phyloP scores from a whole-genome alignment of 495 filamentous ascomycete genomes.

The Aspergillus heteromorphus region DNA sequence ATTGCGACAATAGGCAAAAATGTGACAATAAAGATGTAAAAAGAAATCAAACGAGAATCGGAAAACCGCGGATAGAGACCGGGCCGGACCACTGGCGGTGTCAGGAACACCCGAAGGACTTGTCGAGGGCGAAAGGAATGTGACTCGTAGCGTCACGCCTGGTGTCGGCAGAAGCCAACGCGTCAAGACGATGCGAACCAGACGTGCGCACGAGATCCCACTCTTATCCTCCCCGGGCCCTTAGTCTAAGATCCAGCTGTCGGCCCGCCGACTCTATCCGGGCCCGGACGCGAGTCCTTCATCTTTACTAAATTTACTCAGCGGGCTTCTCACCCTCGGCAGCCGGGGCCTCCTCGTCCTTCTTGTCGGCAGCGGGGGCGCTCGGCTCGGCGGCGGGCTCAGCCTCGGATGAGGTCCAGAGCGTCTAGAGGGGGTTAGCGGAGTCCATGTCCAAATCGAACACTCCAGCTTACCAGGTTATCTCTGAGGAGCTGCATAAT shows the following conservation, averaged over 20 bases:
- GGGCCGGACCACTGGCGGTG: constrained; percentile 5
- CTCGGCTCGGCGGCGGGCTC: constrained; percentile 58
- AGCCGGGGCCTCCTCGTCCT: constrained; percentile 44
- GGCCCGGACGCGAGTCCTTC: constrained; percentile 34
- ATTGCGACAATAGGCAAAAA: constrained; percentile 24
- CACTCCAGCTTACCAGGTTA: constrained; percentile 73
- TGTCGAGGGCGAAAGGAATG: background rate
- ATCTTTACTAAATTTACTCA: constrained; percentile 38
- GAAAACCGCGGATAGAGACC: constrained; percentile 12
- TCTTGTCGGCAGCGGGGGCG: constrained; percentile 55
- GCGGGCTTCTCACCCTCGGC: constrained; percentile 59
- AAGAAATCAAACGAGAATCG: constrained; percentile 16
- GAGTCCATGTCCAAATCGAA: background rate
- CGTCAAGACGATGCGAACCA: background rate
- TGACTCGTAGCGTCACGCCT: background rate
- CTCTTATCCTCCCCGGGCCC: background rate
- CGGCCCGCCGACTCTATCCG: constrained; percentile 4
- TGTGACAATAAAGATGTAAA: constrained; percentile 11
- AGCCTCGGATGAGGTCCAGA: constrained; percentile 98
- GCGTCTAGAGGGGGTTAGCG: constrained; percentile 60
- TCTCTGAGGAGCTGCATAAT: constrained; percentile 99
- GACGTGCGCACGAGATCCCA: background rate
- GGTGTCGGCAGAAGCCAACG: background rate
- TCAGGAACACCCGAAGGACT: background rate
- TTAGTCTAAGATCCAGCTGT: background rate